These are phyloP conservation scores for Oryza rufipogon DNA, from an alignment of 176 grass and related monocot species.

Conservation along the genomic window DNA sequence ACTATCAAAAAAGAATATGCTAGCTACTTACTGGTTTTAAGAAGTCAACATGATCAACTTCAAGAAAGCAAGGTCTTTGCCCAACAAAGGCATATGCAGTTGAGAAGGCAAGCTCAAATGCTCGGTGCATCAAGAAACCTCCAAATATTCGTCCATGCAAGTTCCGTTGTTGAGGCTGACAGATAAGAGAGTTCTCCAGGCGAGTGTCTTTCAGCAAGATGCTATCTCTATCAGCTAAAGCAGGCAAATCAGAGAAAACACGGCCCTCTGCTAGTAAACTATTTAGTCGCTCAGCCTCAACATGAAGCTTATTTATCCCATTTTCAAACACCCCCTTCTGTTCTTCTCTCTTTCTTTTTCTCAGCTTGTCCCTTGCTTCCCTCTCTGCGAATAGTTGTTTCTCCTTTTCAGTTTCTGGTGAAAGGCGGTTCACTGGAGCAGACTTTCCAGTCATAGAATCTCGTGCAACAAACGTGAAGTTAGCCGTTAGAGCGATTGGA, in stretches of 20 bases:
- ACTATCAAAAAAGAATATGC: conserved; percentile 12
- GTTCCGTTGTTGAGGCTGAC: conserved; percentile 94
- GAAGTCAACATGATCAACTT: conserved; percentile 98
- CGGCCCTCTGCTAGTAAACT: conserved; percentile 71
- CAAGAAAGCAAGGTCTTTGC: conserved; percentile 83
- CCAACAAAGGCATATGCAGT: conserved; percentile 95
- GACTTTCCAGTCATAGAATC: conserved; percentile 88
- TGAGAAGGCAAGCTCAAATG: conserved; percentile 93
- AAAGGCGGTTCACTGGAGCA: conserved; percentile 85
- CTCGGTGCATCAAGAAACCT: conserved; percentile 96
- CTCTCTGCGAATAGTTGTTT: conserved; percentile 61
- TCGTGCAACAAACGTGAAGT: conserved; percentile 87
- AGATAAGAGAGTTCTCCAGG: conserved; percentile 81
- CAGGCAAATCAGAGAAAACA: conserved; percentile 94
- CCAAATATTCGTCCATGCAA: conserved; percentile 91
- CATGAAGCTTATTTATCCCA: conserved; percentile 50
- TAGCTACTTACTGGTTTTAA: conserved; percentile 80
- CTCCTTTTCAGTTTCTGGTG: conserved; percentile 83
- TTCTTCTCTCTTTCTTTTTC: conserved; percentile 85
- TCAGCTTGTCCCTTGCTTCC: conserved; percentile 75
- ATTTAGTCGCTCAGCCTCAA: conserved; percentile 59
- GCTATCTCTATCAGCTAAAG: conserved; percentile 83
- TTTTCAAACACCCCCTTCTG: conserved; percentile 56
- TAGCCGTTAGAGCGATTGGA: conserved; percentile 68
- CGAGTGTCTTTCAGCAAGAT: conserved; percentile 75